Evolutionary conservation across 176 grass and related monocot genomes (phyloP).

Genomic region (Aegilops bicornis): DNA sequence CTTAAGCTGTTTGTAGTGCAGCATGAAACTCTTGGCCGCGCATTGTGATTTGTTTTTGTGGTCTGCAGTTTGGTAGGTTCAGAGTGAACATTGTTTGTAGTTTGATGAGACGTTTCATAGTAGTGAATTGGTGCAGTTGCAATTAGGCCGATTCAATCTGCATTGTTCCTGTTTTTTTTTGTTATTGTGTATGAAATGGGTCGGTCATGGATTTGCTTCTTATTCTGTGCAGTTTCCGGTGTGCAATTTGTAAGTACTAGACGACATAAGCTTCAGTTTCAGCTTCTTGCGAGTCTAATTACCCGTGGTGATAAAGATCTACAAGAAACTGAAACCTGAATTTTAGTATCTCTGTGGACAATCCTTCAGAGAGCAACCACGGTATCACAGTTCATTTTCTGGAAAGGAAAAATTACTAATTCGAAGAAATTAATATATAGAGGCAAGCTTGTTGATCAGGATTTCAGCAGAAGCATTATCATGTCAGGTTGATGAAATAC

Average conservation of each 20-base stretch:
- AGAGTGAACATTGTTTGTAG: not conserved
- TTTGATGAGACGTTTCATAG: not conserved
- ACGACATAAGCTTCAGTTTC: not conserved
- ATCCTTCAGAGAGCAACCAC: not conserved
- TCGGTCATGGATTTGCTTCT: not conserved
- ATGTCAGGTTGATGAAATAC: not conserved
- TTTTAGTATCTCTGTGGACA: not conserved
- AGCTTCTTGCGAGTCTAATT: not conserved
- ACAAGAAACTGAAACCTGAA: not conserved
- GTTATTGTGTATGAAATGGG: not conserved
- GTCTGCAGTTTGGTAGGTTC: conserved; percentile 3
- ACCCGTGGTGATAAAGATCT: not conserved
- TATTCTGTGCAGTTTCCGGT: not conserved
- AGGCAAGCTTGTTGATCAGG: not conserved
- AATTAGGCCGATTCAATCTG: not conserved
- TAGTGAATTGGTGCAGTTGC: not conserved
- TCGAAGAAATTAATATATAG: not conserved
- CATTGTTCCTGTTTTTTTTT: not conserved
- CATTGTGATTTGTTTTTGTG: not conserved
- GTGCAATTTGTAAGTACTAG: not conserved
- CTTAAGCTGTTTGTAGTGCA: not conserved
- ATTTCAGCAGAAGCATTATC: not conserved
- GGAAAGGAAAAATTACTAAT: not conserved
- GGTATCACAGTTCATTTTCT: not conserved
- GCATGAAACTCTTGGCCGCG: not conserved